A percentile compares a stretch with the other conserved stretches of the same genome.
Conservation (phyloP, 345 rosid species). For the Luvunga scandens region DNA sequence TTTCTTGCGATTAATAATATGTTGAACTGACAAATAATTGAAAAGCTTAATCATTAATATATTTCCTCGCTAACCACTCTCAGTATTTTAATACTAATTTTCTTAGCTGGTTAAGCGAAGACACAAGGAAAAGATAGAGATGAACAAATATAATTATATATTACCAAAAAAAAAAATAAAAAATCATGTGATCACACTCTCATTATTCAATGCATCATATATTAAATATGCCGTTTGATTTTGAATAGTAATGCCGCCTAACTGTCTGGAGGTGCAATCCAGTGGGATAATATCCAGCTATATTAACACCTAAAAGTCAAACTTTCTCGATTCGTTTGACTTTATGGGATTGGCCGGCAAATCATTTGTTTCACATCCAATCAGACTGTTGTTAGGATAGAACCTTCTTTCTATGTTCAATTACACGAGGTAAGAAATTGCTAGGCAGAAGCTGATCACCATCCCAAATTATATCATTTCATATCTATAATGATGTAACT, state of each 20-base stretch:
- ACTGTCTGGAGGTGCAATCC: background rate
- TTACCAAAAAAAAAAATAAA: background rate
- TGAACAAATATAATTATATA: background rate
- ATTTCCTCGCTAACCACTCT: slow-evolving; percentile 2
- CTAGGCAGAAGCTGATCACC: no score
- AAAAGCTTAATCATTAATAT: background rate
- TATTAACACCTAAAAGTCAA: slow-evolving; percentile 14
- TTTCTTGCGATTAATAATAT: background rate
- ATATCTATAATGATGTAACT: no score
- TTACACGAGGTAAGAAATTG: no score
- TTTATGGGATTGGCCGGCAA: slow-evolving; percentile 2
- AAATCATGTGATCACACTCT: background rate
- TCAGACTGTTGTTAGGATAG: background rate
- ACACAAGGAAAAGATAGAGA: background rate
- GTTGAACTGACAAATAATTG: background rate
- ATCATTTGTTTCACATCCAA: slow-evolving; percentile 5
- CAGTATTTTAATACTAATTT: background rate
- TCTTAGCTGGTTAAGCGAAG: background rate
- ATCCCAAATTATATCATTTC: no score
- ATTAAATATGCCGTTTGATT: background rate
- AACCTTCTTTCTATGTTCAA: no score
- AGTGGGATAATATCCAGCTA: slow-evolving; percentile 3
- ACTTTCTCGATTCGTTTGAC: slow-evolving; percentile 16
- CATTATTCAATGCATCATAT: no score
- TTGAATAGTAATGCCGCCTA: background rate